Evolutionary conservation across 306 rosid species (phyloP).

Genomic region (Casuarina equisetifolia): DNA sequence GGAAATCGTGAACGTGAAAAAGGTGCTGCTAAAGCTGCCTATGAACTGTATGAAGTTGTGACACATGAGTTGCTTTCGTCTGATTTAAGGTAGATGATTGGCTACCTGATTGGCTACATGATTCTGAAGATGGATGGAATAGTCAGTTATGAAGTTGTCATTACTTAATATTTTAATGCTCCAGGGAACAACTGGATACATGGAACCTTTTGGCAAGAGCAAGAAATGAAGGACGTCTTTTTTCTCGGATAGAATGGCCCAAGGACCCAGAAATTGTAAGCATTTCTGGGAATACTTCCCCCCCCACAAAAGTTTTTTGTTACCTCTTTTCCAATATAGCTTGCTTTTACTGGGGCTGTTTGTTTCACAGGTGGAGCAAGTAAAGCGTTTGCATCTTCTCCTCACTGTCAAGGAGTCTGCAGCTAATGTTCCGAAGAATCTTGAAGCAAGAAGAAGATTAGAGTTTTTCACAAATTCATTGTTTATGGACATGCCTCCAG

Average conservation of each 20-base stretch:
- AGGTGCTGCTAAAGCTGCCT: constrained; percentile 85
- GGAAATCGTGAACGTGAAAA: constrained; percentile 69
- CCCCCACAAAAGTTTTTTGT: background rate
- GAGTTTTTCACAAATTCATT: constrained; percentile 91
- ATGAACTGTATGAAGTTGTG: constrained; percentile 77
- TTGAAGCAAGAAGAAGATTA: constrained; percentile 96
- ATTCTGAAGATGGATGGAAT: constrained; percentile 5
- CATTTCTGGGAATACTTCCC: background rate
- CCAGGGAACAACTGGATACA: constrained; percentile 90
- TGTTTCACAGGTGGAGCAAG: constrained; percentile 71
- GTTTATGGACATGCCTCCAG: constrained; percentile 93
- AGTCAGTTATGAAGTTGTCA: background rate
- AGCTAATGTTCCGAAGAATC: constrained; percentile 90
- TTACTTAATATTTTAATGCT: constrained; percentile 17
- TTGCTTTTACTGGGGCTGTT: constrained; percentile 3
- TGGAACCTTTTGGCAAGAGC: constrained; percentile 92
- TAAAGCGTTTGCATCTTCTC: constrained; percentile 91
- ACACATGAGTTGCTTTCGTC: constrained; percentile 71
- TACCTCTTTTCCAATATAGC: background rate
- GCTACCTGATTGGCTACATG: constrained; percentile 19
- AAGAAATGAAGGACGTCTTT: constrained; percentile 76
- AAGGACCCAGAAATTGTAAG: constrained; percentile 85
- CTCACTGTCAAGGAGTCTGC: constrained; percentile 94
- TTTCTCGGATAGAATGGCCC: constrained; percentile 80
- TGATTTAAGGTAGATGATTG: constrained; percentile 68